Evolutionary conservation across 345 rosid species (phyloP).

Genomic region (Microcos paniculata): DNA sequence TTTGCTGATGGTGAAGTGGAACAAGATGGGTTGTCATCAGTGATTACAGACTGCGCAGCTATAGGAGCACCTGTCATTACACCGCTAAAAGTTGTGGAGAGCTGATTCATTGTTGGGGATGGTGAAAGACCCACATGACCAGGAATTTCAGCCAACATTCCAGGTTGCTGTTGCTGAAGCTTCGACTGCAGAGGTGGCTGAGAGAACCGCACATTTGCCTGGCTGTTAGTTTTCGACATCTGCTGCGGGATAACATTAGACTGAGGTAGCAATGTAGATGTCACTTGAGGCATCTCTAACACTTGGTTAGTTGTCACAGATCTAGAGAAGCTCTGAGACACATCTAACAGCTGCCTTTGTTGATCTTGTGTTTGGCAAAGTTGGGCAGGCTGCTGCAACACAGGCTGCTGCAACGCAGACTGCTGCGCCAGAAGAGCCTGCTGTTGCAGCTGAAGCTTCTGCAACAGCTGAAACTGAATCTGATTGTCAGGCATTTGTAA

Average conservation of each 20-base stretch:
- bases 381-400: slow-evolving; percentile 44
- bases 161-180: slow-evolving; percentile 44
- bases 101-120: slow-evolving; percentile 31
- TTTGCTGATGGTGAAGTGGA: slow-evolving; percentile 58
- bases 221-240: slow-evolving; percentile 35
- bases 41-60: slow-evolving; percentile 49
- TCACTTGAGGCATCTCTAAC: slow-evolving; percentile 44
- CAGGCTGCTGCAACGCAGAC: slow-evolving; percentile 45
- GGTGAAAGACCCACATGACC: slow-evolving; percentile 35
- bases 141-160: slow-evolving; percentile 40
- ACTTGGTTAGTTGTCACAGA: slow-evolving; percentile 37
- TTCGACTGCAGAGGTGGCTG: slow-evolving; percentile 39
- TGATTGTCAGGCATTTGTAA: slow-evolving; percentile 50
- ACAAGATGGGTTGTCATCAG: slow-evolving; percentile 62
- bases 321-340: slow-evolving; percentile 53
- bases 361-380: slow-evolving; percentile 48
- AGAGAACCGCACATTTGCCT: slow-evolving; percentile 36
- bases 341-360: slow-evolving; percentile 50
- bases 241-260: slow-evolving; percentile 40
- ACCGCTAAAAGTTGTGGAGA: slow-evolving; percentile 30
- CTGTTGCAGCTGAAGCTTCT: slow-evolving; percentile 75
- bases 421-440: slow-evolving; percentile 50
- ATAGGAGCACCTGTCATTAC: slow-evolving; percentile 33
- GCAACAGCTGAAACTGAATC: slow-evolving; percentile 65
- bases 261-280: slow-evolving; percentile 37